Conservation (phyloP, 441 rosid genomes). For the Bocquillonia castaneifolia region DNA sequence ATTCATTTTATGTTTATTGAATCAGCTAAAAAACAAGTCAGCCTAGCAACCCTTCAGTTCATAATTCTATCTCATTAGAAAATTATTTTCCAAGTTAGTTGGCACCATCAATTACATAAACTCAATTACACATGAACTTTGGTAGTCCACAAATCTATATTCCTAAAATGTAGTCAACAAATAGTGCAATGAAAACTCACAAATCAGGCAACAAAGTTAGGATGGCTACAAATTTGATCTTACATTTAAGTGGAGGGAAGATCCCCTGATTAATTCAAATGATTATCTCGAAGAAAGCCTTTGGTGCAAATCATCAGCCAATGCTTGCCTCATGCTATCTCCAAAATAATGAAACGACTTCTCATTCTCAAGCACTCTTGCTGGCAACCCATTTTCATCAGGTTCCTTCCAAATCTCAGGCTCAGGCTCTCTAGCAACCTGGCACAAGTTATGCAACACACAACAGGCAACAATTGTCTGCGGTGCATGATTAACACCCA, state of each 20-base stretch:
- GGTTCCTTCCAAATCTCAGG: slow-evolving; percentile 87
- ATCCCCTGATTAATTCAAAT: background rate
- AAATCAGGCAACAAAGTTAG: slow-evolving; percentile 21
- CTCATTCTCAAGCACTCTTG: slow-evolving; percentile 81
- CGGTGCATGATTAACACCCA: slow-evolving; percentile 81
- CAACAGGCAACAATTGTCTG: slow-evolving; percentile 96
- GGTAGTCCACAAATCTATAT: slow-evolving; percentile 22
- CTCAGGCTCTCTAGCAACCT: slow-evolving; percentile 91
- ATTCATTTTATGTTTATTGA: background rate
- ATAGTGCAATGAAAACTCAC: background rate
- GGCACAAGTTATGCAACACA: slow-evolving; percentile 90
- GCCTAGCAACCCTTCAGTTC: background rate
- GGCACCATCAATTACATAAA: slow-evolving; percentile 1
- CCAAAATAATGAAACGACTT: slow-evolving; percentile 72
- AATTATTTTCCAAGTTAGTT: slow-evolving; percentile 23
- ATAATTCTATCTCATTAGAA: slow-evolving; percentile 9
- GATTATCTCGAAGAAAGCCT: slow-evolving; percentile 70
- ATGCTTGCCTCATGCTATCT: slow-evolving; percentile 79
- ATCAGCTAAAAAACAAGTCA: background rate
- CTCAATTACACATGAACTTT: slow-evolving; percentile 10
- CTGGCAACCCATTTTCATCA: slow-evolving; percentile 60
- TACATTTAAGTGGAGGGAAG: slow-evolving; percentile 10
- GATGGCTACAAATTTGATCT: slow-evolving; percentile 15
- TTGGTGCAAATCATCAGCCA: slow-evolving; percentile 92
- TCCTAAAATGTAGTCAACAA: slow-evolving; percentile 7